These are phyloP conservation scores for Tetracentron sinense DNA, from an alignment of 164 flowering plant species.

Conservation along the genomic window DNA sequence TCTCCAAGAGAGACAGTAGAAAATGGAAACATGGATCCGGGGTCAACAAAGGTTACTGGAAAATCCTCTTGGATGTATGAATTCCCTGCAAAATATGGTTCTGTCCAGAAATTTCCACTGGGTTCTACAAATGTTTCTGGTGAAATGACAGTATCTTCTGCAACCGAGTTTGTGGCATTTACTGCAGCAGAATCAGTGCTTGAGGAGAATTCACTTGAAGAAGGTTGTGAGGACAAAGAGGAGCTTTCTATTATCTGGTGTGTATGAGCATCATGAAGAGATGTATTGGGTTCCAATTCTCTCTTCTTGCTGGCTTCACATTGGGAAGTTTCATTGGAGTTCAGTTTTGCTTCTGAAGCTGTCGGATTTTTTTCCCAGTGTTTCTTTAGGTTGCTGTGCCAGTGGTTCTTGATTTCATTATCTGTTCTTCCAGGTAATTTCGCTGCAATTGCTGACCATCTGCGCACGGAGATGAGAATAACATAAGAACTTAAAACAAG, in stretches of 20 bases:
- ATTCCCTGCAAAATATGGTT: conserved; percentile 22
- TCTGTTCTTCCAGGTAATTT: conserved; percentile 2
- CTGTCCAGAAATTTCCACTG: conserved; percentile 23
- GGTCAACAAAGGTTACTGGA: not conserved
- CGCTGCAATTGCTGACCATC: not conserved
- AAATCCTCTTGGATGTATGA: conserved; percentile 5
- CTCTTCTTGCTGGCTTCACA: not conserved
- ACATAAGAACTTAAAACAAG: not conserved
- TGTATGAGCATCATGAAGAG: not conserved
- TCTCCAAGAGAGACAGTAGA: not conserved
- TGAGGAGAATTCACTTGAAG: conserved; percentile 11
- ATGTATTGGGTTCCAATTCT: not conserved
- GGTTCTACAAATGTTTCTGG: not conserved
- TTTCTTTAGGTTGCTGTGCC: conserved; percentile 3
- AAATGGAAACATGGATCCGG: not conserved
- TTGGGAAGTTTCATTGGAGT: not conserved
- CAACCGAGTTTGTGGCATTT: not conserved
- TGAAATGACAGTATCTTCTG: not conserved
- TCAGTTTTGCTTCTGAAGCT: not conserved
- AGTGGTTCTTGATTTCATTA: conserved; percentile 2
- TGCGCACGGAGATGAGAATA: not conserved
- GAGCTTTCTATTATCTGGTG: conserved; percentile 5
- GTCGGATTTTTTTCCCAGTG: not conserved
- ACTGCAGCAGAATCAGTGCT: not conserved
- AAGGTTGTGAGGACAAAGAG: conserved; percentile 1